These are phyloP conservation scores for Colletotrichum eremochloae DNA, from an alignment of 2,329 filamentous ascomycete genomes.

Conservation along the genomic window DNA sequence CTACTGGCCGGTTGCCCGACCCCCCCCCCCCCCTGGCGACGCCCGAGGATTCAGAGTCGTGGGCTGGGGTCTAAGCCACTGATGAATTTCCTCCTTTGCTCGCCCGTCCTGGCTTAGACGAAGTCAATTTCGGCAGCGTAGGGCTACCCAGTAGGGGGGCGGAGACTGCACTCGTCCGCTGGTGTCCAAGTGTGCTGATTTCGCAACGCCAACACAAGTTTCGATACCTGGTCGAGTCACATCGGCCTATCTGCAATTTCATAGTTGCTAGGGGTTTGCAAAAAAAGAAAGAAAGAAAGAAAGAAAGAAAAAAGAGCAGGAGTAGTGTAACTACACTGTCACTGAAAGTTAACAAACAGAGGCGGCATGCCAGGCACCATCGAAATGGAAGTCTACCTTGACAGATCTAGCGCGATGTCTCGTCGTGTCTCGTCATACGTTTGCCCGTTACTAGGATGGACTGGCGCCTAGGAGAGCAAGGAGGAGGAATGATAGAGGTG, in stretches of 20 bases:
- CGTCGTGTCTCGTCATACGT: not conserved
- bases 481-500: not conserved
- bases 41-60: constrained; percentile 26
- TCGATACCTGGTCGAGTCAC: not conserved
- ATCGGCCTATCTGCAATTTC: not conserved
- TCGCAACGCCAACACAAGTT: too few species aligned
- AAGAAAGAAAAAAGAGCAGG: not conserved
- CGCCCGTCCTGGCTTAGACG: not conserved
- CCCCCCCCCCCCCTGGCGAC: not conserved
- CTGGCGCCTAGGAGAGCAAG: not conserved
- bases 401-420: not conserved
- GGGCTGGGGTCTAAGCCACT: not conserved
- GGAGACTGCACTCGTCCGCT: not conserved
- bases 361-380: not conserved
- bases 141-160: constrained; percentile 10
- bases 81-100: constrained; percentile 1
- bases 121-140: constrained; percentile 16
- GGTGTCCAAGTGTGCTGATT: not conserved
- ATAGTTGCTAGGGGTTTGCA: not conserved
- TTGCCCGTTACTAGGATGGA: not conserved
- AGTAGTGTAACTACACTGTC: too few species aligned
- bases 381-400: not conserved
- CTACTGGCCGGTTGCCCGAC: not conserved
- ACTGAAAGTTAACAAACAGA: too few species aligned
- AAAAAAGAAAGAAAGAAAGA: too few species aligned